These are phyloP conservation scores for Taphrina sp. DNA, from an alignment of 1,139 yeast genomes.

Conservation along the genomic window DNA sequence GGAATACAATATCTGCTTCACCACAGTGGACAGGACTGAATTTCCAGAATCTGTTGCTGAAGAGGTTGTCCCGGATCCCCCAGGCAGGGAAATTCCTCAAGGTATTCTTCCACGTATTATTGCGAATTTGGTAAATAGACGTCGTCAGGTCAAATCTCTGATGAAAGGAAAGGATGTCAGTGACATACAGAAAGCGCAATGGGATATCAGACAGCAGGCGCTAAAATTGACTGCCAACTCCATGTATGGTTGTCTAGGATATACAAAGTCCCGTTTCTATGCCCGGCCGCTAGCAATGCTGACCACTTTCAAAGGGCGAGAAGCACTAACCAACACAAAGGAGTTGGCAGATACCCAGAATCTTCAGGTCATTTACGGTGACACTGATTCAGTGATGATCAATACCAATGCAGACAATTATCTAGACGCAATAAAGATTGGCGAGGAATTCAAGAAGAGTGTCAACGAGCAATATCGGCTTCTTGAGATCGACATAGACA, in stretches of 20 bases:
- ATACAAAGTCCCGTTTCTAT: slow-evolving; percentile 84
- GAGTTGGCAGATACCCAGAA: slow-evolving; percentile 84
- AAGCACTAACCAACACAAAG: slow-evolving; percentile 87
- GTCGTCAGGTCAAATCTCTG: slow-evolving; percentile 86
- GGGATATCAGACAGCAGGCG: slow-evolving; percentile 95
- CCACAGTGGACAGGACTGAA: slow-evolving; percentile 78
- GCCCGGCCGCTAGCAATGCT: slow-evolving; percentile 96
- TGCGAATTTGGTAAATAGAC: slow-evolving; percentile 80
- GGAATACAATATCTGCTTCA: slow-evolving; percentile 94
- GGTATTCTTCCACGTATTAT: slow-evolving; percentile 88
- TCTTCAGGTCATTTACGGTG: slow-evolving; percentile 91
- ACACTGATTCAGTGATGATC: slow-evolving; percentile 98
- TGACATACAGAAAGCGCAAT: slow-evolving; percentile 58
- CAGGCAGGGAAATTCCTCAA: slow-evolving; percentile 56
- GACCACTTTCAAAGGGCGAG: slow-evolving; percentile 94
- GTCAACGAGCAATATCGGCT: slow-evolving; percentile 86
- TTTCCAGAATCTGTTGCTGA: slow-evolving; percentile 51
- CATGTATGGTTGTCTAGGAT: slow-evolving; percentile 98
- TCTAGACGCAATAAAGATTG: slow-evolving; percentile 75
- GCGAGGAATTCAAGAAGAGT: slow-evolving; percentile 74
- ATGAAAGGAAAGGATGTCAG: slow-evolving; percentile 71
- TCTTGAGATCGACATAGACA: slow-evolving; percentile 92
- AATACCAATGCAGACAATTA: slow-evolving; percentile 76
- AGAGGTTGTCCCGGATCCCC: slow-evolving; percentile 69
- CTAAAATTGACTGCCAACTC: slow-evolving; percentile 96